Base-by-base conservation (phyloP, 2,329 filamentous ascomycete species). In the Claviceps sp. region DNA sequence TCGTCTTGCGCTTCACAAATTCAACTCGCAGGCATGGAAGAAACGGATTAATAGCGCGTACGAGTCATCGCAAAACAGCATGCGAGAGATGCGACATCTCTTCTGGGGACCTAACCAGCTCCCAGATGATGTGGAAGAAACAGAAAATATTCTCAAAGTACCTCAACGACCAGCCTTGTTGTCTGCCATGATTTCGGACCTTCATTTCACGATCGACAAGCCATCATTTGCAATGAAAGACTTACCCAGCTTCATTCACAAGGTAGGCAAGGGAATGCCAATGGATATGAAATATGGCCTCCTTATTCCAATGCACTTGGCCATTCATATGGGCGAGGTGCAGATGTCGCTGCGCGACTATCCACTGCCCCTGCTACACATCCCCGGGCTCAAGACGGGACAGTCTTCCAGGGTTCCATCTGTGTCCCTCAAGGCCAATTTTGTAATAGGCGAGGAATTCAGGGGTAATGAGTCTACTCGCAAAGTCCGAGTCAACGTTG, bases 201-300 rank as follows among this genome's bases (percentile, higher is more conserved):
- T 98, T 37, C 85, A 91, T 56, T 76, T 98, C 52, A 74, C 82
- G 37, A 75, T 98, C 54, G 93, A 97, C 67, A 96, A 95, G 65
- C 93, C 93, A 0, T 91, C 87, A 0, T 98, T 98, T 64, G 85
- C 89, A 0, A 72, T 95, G 54, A 75, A 80, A 2, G 83, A 95
- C 13, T 81, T 91, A 51, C 87, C 91, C 0, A 79, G 85, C 16
- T 98, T 95, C 64, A 72, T 98, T 26, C 79, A 96, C 63, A 80
- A 81, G 47, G 84, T 97, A 53, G 93, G 93, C n/a, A 98, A 98
- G 70, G 93, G 93, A 1, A 94, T 98, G 81, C 93, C 93, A 1
- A 76, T 81, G 56, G 84, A 94, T 61, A 98, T 89, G 79, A 75
- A 91, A 62, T 98, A 97, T 65, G 83, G 89, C 10, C 74, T 98